These are phyloP conservation scores for Monosporascus ibericus DNA, from an alignment of 2,329 filamentous ascomycete species.

Conservation along the genomic window DNA sequence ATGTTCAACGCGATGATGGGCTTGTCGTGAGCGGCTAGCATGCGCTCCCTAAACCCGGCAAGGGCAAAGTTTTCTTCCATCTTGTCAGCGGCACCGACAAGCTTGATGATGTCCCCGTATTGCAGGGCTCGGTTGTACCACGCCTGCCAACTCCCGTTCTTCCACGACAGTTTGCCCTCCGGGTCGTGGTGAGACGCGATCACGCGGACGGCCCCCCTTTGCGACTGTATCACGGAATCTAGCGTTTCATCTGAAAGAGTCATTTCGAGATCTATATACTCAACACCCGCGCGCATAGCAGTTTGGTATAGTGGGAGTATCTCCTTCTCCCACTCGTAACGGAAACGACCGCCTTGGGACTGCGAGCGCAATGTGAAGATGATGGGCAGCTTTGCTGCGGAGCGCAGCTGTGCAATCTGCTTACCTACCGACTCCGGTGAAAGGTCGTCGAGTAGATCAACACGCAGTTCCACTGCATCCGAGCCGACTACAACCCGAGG, in stretches of 20 bases:
- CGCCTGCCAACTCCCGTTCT: constrained; percentile 84
- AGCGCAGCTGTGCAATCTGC: constrained; percentile 75
- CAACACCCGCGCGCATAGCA: constrained; percentile 76
- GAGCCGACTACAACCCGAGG: constrained; percentile 73
- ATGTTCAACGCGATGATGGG: constrained; percentile 95
- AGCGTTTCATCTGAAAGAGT: constrained; percentile 74
- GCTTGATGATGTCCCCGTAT: constrained; percentile 89
- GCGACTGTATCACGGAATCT: constrained; percentile 55
- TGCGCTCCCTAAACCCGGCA: constrained; percentile 72
- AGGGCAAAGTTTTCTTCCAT: constrained; percentile 85
- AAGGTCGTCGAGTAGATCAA: constrained; percentile 78
- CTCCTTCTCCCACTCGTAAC: constrained; percentile 66
- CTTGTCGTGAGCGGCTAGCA: constrained; percentile 65
- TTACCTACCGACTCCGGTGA: constrained; percentile 71
- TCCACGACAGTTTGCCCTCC: constrained; percentile 72
- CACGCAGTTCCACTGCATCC: constrained; percentile 90
- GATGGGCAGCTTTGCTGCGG: constrained; percentile 66
- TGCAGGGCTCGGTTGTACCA: constrained; percentile 87
- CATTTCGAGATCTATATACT: constrained; percentile 92
- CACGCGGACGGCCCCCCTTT: constrained; percentile 69
- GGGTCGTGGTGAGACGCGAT: constrained; percentile 97
- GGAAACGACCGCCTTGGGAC: constrained; percentile 83
- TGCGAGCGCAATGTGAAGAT: constrained; percentile 88
- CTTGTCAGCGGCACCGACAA: constrained; percentile 72
- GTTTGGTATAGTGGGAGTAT: constrained; percentile 69